phyloP scores from a whole-genome alignment of 306 rosid genomes.

The Sicyos baderoa region DNA sequence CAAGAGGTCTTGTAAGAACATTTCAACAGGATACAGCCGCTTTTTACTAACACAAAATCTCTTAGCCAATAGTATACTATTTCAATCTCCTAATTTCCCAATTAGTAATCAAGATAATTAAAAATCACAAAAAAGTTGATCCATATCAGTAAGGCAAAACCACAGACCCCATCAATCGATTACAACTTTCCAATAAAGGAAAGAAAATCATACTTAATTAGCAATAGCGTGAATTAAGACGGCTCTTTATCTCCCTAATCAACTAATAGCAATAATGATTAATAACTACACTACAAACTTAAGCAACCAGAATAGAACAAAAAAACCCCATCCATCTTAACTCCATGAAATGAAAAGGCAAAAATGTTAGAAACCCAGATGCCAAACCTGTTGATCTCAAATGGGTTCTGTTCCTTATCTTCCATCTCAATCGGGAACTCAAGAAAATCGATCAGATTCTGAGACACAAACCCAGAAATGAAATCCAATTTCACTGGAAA shows the following conservation, averaged over 20 bases:
- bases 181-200: background rate
- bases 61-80: background rate
- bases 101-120: background rate
- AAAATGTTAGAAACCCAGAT: conserved; percentile 9
- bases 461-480: conserved; percentile 5
- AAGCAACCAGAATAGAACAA: background rate
- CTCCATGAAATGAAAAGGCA: background rate
- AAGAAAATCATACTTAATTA: background rate
- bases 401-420: conserved; percentile 1
- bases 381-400: conserved; percentile 12
- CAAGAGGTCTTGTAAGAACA: background rate
- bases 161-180: background rate
- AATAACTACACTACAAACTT: background rate
- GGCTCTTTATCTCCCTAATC: background rate
- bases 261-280: background rate
- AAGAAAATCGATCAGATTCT: background rate
- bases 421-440: background rate
- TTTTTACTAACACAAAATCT: background rate
- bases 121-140: background rate
- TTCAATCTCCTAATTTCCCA: background rate
- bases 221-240: background rate
- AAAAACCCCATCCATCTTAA: background rate
- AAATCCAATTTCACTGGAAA: background rate
- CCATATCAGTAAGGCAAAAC: conserved; percentile 5
- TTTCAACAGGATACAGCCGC: background rate